Conservation (phyloP, 2,329 filamentous ascomycete genomes). For the Verticillium alfalfae region DNA sequence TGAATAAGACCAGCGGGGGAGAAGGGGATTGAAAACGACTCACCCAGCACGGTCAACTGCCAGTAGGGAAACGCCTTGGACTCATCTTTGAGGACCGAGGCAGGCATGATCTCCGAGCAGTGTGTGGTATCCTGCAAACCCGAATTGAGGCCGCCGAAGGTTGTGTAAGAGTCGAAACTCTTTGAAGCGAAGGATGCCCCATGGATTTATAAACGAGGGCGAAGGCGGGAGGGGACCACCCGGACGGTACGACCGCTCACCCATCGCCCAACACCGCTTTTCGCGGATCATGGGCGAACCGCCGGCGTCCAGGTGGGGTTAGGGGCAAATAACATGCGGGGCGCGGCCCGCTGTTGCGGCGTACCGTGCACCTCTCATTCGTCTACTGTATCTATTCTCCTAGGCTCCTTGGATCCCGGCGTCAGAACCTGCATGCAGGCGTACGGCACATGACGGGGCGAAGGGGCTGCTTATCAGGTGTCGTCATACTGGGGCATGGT, state of each 20-base stretch:
- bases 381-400: background rate
- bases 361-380: background rate
- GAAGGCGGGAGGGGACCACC: background rate
- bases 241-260: background rate
- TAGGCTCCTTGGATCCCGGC: background rate
- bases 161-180: background rate
- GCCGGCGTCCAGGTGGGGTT: background rate
- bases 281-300: background rate
- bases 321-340: background rate
- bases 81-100: constrained; percentile 1
- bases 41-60: constrained; percentile 8
- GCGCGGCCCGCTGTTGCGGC: background rate
- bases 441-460: background rate
- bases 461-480: background rate
- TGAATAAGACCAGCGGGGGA: background rate
- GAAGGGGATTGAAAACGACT: background rate
- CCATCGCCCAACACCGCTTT: background rate
- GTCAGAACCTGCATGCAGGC: background rate
- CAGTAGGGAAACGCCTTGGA: constrained; percentile 8
- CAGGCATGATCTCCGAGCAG: background rate
- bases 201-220: background rate
- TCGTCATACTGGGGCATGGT: background rate
- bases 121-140: background rate
- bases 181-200: background rate
- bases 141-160: background rate